These are phyloP conservation scores for Ampelocalamus luodianensis DNA, from an alignment of 176 grass and related monocot species.

Conservation along the genomic window DNA sequence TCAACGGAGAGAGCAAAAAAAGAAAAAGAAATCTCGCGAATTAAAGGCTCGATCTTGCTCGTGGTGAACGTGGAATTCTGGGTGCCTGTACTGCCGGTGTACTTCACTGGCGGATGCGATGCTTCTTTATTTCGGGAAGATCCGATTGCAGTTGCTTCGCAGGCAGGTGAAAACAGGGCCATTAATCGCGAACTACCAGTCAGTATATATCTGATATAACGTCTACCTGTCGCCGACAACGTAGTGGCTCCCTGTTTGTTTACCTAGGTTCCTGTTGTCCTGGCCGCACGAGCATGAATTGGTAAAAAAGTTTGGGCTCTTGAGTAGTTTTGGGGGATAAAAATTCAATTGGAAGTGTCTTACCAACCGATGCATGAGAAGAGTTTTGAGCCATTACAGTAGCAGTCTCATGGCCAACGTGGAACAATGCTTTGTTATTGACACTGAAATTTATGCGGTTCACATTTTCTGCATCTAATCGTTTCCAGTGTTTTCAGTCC, in stretches of 20 bases:
- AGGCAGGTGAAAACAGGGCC: slow-evolving; percentile 1
- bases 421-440: not conserved
- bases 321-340: not conserved
- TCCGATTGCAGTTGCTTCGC: slow-evolving; percentile 30
- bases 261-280: not conserved
- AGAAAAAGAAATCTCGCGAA: not conserved
- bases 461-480: not conserved
- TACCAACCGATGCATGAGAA: not conserved
- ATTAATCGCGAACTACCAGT: slow-evolving; percentile 15
- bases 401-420: not conserved
- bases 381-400: not conserved
- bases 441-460: not conserved
- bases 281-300: not conserved
- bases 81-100: slow-evolving; percentile 9
- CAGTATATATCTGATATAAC: slow-evolving; percentile 16
- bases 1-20: not conserved
- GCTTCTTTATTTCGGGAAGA: slow-evolving; percentile 41
- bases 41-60: not conserved
- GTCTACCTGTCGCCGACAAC: slow-evolving; percentile 46
- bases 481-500: not conserved
- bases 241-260: slow-evolving; percentile 13
- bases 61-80: slow-evolving; percentile 17
- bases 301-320: not conserved
- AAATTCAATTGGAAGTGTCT: not conserved
- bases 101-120: not conserved